Base-by-base conservation (phyloP, 2,329 filamentous ascomycete genomes). In the Talaromyces piceae region DNA sequence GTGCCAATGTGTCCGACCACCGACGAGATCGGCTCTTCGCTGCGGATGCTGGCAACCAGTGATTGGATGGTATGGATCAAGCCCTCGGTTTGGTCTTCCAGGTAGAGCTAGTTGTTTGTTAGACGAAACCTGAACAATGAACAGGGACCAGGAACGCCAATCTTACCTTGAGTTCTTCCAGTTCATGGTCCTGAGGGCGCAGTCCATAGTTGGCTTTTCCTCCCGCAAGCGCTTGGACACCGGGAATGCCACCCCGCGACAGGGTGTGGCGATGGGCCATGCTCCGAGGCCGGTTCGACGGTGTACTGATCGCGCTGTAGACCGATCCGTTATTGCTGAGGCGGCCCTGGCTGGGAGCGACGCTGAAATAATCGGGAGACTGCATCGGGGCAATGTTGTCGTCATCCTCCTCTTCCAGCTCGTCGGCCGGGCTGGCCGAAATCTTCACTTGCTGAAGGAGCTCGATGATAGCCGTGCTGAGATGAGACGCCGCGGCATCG, bases 401-500 rank as follows among this genome's bases (percentile, higher is more conserved):
- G 48, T 89, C 85, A 47, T 89, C 85, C 9, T 89, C 86, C 20
- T 87, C 82, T 49, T 89, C 86, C n/a, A 93, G 72, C 62, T 94
- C 88, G 43, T 82, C 82, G 1, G 78, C 77, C 2, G 87, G 84
- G 0, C 88, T 93, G 7, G 83, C 77, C 27, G 86, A 81, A 57
- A 97, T 88, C 71, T 95, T 95, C 62, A 89, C 90, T 4, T 81
- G 74, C 45, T 88, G 86, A 49, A 96, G 77, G 12, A 97, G 78
- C 61, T 96, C 91, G 18, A 98, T 84, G 22, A 97, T 79, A 2
- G 91, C 84, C 4, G 87, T 83, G 1, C 89, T 88, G 30, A 97
- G 77, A 69, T 98, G 90, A 22, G 88, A 93, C 6, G 91, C 90
- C 2, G 93, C 91, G 3, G 91, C 93, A 67, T 98, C 93, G 20